phyloP scores from a whole-genome alignment of 345 rosid species.

The Aquilaria malaccensis region DNA sequence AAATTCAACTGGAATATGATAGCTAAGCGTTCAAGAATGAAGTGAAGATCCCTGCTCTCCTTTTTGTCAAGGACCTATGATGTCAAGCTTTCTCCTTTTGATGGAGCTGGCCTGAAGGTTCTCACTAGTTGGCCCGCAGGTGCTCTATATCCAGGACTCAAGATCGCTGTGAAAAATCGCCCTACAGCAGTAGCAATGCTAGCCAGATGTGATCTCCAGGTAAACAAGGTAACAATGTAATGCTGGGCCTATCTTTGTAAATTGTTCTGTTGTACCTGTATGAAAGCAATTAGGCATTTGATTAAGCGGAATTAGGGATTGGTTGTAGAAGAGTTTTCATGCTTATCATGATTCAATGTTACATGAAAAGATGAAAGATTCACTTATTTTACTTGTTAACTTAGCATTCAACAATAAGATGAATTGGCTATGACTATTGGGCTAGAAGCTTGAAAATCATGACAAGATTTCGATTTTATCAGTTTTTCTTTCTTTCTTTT shows the following conservation, averaged over 20 bases:
- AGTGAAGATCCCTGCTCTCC: constrained; percentile 1
- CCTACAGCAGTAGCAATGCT: constrained; percentile 22
- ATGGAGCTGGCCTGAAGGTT: constrained; percentile 1
- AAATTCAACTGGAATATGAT: constrained; percentile 26
- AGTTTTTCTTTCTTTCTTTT: no score
- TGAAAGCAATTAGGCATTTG: no score
- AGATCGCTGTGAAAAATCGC: constrained; percentile 6
- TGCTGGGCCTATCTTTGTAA: constrained; percentile 17
- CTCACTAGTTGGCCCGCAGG: not conserved
- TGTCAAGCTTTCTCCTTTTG: constrained; percentile 4
- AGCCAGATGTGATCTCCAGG: constrained; percentile 2
- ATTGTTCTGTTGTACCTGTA: constrained; percentile 5
- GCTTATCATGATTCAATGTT: no score
- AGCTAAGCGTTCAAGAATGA: not conserved
- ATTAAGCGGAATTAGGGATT: no score
- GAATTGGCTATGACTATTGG: no score
- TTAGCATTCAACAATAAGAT: no score
- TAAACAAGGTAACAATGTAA: constrained; percentile 14
- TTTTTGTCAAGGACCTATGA: not conserved
- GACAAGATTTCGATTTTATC: no score
- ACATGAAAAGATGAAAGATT: no score
- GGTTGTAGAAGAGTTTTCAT: no score
- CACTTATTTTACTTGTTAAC: no score
- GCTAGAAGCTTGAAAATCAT: no score
- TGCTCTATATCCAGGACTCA: constrained; percentile 7